These are phyloP conservation scores for Volvox reticuliferus DNA, from an alignment of 139 green algal species.

Conservation along the genomic window DNA sequence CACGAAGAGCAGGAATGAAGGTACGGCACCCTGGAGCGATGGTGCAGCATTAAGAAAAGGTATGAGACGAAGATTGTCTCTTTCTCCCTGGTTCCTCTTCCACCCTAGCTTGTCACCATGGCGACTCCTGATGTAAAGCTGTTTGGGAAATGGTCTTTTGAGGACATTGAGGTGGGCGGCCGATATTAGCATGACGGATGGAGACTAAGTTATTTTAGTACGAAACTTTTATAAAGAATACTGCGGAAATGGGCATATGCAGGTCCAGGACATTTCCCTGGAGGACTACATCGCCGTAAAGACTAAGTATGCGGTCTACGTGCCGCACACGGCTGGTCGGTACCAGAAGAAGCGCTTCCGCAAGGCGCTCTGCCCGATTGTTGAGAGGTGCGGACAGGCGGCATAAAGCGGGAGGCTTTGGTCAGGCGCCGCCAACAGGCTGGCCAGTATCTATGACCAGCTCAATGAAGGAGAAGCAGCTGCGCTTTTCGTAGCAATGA, in stretches of 20 bases:
- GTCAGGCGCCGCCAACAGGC: not conserved
- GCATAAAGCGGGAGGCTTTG: not conserved
- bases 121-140: slow-evolving; percentile 77
- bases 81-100: slow-evolving; percentile 25
- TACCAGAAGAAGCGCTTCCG: slow-evolving; percentile 99
- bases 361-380: slow-evolving; percentile 99
- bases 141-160: slow-evolving; percentile 98
- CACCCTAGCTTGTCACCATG: slow-evolving; percentile 39
- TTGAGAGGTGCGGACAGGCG: slow-evolving; percentile 86
- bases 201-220: not conserved
- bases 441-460: not conserved
- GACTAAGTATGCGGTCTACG: slow-evolving; percentile 94
- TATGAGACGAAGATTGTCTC: not conserved
- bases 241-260: not conserved
- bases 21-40: not conserved
- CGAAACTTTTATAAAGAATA: not conserved
- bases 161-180: slow-evolving; percentile 92
- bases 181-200: not conserved
- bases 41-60: not conserved
- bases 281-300: slow-evolving; percentile 99
- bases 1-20: not conserved
- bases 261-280: slow-evolving; percentile 98
- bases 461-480: not conserved
- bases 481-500: not conserved
- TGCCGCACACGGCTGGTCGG: slow-evolving; percentile 97